These are phyloP conservation scores for Diaporthe caulivora DNA, from an alignment of 2,329 filamentous ascomycete genomes.

Conservation along the genomic window DNA sequence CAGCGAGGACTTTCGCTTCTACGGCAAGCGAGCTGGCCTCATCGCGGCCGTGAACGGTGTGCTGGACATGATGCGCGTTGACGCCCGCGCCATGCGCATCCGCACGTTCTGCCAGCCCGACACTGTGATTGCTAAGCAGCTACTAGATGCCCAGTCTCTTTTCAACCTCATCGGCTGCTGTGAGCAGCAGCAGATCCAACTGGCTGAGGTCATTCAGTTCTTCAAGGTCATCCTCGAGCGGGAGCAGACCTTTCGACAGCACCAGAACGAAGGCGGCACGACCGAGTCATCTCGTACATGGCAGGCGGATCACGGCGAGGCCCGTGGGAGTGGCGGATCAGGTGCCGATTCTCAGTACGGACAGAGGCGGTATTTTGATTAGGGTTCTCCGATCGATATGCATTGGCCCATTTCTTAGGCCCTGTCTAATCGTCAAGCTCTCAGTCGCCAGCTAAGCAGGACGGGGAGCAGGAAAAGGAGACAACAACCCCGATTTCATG, in stretches of 20 bases:
- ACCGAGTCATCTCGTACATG: not conserved
- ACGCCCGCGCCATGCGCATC: slow-evolving; percentile 65
- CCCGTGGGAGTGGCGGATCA: slow-evolving; percentile 27
- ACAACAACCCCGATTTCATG: too few relatives aligned
- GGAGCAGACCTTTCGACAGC: slow-evolving; percentile 49
- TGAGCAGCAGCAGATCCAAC: slow-evolving; percentile 57
- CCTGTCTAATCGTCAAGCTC: not conserved
- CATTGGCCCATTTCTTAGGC: not conserved
- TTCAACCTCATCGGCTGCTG: slow-evolving; percentile 62
- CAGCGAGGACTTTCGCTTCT: slow-evolving; percentile 66
- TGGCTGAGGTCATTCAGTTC: slow-evolving; percentile 65
- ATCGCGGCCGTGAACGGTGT: slow-evolving; percentile 59
- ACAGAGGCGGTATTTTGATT: not conserved
- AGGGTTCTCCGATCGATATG: slow-evolving; percentile 25
- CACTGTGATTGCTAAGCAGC: slow-evolving; percentile 68
- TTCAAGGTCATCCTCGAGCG: slow-evolving; percentile 66
- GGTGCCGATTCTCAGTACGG: slow-evolving; percentile 28
- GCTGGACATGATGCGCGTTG: slow-evolving; percentile 64
- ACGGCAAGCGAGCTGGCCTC: slow-evolving; percentile 60
- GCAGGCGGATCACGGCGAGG: not conserved
- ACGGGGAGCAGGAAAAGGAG: too few relatives aligned
- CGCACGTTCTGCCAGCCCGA: slow-evolving; percentile 71
- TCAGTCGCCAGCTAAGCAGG: not conserved
- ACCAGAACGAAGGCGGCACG: slow-evolving; percentile 20
- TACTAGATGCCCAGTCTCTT: slow-evolving; percentile 65